Conservation (phyloP, 306 rosid species). For the Prunus mira region DNA sequence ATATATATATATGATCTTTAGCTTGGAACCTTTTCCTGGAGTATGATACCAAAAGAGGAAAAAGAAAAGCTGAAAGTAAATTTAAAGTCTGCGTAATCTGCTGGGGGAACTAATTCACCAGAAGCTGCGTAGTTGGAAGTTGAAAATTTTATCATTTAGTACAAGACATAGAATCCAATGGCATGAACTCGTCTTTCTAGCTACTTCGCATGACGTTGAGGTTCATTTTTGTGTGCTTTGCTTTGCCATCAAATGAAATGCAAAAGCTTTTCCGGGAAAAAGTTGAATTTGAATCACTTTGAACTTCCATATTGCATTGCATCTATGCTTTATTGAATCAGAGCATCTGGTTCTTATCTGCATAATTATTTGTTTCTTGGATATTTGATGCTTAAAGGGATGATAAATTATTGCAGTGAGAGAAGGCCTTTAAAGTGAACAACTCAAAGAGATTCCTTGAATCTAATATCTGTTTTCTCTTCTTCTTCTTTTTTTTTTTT, state of each 20-base stretch:
- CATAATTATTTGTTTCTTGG: constrained; percentile 36
- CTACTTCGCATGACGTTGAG: constrained; percentile 9
- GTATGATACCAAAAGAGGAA: constrained; percentile 24
- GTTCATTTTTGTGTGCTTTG: constrained; percentile 1
- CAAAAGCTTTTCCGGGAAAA: constrained; percentile 2
- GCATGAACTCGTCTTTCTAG: constrained; percentile 2
- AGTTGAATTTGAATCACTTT: constrained; percentile 32
- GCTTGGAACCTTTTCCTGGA: constrained; percentile 19
- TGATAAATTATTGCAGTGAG: constrained; percentile 29
- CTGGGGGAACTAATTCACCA: constrained; percentile 49
- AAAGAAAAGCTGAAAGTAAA: not conserved
- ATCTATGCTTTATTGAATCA: constrained; percentile 33
- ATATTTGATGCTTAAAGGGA: constrained; percentile 44
- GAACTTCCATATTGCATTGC: constrained; percentile 30
- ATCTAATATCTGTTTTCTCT: constrained; percentile 17
- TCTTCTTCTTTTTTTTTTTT: not conserved
- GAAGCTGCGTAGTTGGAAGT: constrained; percentile 25
- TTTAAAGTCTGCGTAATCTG: constrained; percentile 29
- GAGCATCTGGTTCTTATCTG: constrained; percentile 48
- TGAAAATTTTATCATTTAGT: constrained; percentile 3
- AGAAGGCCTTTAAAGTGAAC: constrained; percentile 27
- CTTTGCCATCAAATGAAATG: constrained; percentile 15
- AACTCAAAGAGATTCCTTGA: constrained; percentile 36
- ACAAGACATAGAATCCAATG: not conserved
- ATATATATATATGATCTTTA: constrained; percentile 11